These are phyloP conservation scores for Quercus engelmannii DNA, from an alignment of 306 rosid species.

Conservation along the genomic window DNA sequence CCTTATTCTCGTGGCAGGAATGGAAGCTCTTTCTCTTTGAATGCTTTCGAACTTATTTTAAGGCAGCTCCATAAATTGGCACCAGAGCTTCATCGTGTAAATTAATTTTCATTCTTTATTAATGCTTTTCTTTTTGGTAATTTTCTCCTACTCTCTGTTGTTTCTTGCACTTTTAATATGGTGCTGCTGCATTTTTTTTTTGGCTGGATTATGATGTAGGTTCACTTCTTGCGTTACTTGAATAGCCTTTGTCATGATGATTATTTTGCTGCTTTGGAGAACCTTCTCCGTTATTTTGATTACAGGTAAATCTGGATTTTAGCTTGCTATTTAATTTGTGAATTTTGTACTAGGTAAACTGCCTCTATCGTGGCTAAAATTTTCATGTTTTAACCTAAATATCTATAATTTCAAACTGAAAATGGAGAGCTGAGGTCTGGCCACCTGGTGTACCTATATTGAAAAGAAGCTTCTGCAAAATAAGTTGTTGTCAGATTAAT, in stretches of 20 bases:
- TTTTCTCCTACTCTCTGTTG: not conserved
- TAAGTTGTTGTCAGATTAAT: not conserved
- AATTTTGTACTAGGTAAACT: not conserved
- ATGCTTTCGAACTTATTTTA: slow-evolving; percentile 66
- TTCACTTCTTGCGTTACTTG: slow-evolving; percentile 83
- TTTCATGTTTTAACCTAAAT: not conserved
- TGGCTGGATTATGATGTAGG: slow-evolving; percentile 48
- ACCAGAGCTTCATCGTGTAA: slow-evolving; percentile 90
- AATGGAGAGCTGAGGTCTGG: not conserved
- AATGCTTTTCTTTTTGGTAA: not conserved
- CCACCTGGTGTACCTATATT: not conserved
- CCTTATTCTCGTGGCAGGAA: slow-evolving; percentile 47
- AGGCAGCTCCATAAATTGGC: slow-evolving; percentile 85
- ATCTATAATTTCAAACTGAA: not conserved
- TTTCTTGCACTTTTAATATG: not conserved
- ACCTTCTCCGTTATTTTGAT: slow-evolving; percentile 89
- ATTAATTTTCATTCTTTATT: slow-evolving; percentile 15
- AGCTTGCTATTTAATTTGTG: not conserved
- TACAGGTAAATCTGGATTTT: slow-evolving; percentile 60
- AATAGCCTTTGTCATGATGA: slow-evolving; percentile 82
- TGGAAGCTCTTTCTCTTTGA: slow-evolving; percentile 64
- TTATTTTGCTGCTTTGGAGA: slow-evolving; percentile 80
- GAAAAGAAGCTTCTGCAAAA: not conserved
- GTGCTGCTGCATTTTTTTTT: not conserved
- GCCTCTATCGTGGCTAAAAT: not conserved